Evolutionary conservation across 2,329 filamentous ascomycete genomes (phyloP).

Genomic region (Alternaria viburni): DNA sequence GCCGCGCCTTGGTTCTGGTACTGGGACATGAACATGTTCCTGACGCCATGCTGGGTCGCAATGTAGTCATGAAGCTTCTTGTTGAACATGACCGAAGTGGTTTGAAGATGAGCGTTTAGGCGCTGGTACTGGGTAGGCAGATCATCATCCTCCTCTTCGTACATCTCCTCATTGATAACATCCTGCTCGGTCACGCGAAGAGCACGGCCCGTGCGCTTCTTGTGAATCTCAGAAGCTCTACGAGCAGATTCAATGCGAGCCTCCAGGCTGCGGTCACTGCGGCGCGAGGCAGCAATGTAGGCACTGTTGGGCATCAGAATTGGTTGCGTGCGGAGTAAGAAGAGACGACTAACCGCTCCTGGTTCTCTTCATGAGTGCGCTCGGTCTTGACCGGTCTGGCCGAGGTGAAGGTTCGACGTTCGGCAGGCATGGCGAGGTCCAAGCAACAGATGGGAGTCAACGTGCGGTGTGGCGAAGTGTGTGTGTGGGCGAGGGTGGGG

Average conservation of each 20-base stretch:
- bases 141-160: constrained; percentile 91
- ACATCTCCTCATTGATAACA: constrained; percentile 92
- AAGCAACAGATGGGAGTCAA: background rate
- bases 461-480: constrained; percentile 13
- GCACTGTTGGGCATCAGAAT: constrained; percentile 61
- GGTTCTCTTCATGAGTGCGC: constrained; percentile 79
- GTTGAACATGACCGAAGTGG: constrained; percentile 66
- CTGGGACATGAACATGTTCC: constrained; percentile 51
- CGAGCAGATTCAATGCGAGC: constrained; percentile 86
- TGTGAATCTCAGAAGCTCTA: constrained; percentile 89
- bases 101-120: constrained; percentile 68
- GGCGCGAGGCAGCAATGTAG: constrained; percentile 88
- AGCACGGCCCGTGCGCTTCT: constrained; percentile 80
- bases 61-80: constrained; percentile 66
- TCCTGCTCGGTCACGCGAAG: constrained; percentile 85
- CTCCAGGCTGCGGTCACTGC: constrained; percentile 85
- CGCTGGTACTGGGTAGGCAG: constrained; percentile 70
- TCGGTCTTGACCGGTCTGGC: constrained; percentile 66
- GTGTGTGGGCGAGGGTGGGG: constrained; percentile 19
- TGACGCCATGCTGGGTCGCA: constrained; percentile 63
- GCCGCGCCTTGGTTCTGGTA: constrained; percentile 25
- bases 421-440: constrained; percentile 47
- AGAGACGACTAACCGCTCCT: constrained; percentile 63
- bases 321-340: background rate
- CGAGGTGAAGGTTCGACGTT: constrained; percentile 42